Base-by-base conservation (phyloP, 1,284 basidiomycete genomes). In the Melampsora larici-populina region DNA sequence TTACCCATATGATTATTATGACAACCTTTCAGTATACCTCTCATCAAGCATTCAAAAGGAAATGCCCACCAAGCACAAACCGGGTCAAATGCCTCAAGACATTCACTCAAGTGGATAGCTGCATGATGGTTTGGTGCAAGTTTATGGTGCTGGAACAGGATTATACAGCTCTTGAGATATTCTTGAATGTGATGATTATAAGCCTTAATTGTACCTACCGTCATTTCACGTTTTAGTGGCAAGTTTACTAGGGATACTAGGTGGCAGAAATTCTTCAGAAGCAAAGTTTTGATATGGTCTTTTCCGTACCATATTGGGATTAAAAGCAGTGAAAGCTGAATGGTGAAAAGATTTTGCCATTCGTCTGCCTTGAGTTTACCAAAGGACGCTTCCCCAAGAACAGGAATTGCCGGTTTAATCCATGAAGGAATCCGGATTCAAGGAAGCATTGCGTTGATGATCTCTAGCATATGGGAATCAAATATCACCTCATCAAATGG, bases 51-150 rank as follows among this genome's bases (percentile, higher is more conserved):
- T 43, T 43, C 40, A 43, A 43, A 43, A 43, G 40, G 40, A 43
- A 43, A 43, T 43, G 40, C 6, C 40, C 40, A 77, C 74, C 74
- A 77, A 24, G 67, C 67, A 40, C 74, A 15, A 15, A 43, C 33
- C 0, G 67, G 74, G 7, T 67, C 74, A 69, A 70, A 77, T 48
- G 36, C 46, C 17, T 77, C 74, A 4, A 77, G 74, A 31, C 67
- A 70, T 63, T 77, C 74, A 49, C 55, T 58, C 13, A 77, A 58
- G 48, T 70, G 74, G 17, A 77, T 40, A 2, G 67, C 51, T 67
- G 70, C 70, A 60, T 77, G 74, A 67, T 77, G 74, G 48, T 77
- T 77, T 43, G 67, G 74, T 36, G 74, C 74, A 49, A 77, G 29
- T 2, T 2, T 29, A 29, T 36, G 31, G 48, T 77, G 18, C 31